phyloP scores from a whole-genome alignment of 306 rosid genomes.

The Delonix regia region DNA sequence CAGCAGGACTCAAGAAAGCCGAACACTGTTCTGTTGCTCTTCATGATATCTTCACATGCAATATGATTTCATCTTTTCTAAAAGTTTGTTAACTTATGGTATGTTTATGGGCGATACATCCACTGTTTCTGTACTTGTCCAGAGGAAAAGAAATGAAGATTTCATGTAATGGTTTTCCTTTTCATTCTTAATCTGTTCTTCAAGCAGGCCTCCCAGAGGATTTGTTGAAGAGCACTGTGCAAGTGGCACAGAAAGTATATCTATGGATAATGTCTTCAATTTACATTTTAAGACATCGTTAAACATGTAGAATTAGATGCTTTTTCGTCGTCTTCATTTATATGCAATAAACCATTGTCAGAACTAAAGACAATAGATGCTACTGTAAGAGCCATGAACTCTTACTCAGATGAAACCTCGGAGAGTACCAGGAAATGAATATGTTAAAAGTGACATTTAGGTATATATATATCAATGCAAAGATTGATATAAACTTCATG shows the following conservation, averaged over 20 bases:
- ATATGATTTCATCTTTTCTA: background rate
- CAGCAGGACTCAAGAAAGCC: conserved; percentile 51
- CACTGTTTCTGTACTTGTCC: background rate
- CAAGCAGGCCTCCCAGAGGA: background rate
- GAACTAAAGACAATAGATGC: background rate
- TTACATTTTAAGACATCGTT: background rate
- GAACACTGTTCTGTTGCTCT: conserved; percentile 68
- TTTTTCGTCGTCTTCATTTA: background rate
- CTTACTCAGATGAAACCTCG: background rate
- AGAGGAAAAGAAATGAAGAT: background rate
- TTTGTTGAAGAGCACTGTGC: background rate
- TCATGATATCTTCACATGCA: conserved; percentile 31
- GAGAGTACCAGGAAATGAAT: background rate
- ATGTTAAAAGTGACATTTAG: background rate
- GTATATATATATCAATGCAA: background rate
- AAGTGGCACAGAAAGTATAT: background rate
- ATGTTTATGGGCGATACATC: background rate
- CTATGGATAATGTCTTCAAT: background rate
- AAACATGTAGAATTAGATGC: background rate
- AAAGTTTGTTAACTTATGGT: background rate
- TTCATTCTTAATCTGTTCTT: background rate
- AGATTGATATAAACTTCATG: background rate
- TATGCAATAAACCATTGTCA: background rate
- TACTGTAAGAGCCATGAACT: background rate
- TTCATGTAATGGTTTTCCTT: background rate